phyloP scores from a whole-genome alignment of 2,329 filamentous ascomycete genomes.

The Fusarium coicis region DNA sequence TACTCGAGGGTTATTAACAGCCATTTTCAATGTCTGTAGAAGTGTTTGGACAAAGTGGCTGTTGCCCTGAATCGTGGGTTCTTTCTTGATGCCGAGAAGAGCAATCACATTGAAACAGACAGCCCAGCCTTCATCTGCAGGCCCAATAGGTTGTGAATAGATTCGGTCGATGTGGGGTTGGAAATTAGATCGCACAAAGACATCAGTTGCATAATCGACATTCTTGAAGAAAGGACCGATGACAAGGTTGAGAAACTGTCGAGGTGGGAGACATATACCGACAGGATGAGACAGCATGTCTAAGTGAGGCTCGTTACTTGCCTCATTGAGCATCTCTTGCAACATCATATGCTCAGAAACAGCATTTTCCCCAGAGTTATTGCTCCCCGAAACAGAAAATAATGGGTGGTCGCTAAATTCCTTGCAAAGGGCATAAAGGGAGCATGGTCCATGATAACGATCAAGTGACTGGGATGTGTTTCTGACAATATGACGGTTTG shows the following conservation, averaged over 20 bases:
- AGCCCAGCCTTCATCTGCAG: slow-evolving; percentile 41
- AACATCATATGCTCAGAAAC: slow-evolving; percentile 21
- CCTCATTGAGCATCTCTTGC: slow-evolving; percentile 38
- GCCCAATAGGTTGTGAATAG: slow-evolving; percentile 34
- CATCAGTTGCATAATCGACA: slow-evolving; percentile 40
- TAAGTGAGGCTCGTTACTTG: slow-evolving; percentile 34
- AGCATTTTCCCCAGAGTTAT: background rate
- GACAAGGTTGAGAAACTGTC: slow-evolving; percentile 43
- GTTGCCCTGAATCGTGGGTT: slow-evolving; percentile 33
- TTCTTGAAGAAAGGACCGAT: slow-evolving; percentile 41
- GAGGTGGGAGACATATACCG: slow-evolving; percentile 35
- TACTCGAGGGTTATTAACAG: slow-evolving; percentile 41
- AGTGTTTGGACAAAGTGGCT: slow-evolving; percentile 43
- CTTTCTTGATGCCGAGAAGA: slow-evolving; percentile 40
- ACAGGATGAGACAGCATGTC: slow-evolving; percentile 34
- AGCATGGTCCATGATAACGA: slow-evolving; percentile 41
- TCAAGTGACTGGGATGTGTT: slow-evolving; percentile 33
- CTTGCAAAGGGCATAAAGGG: slow-evolving; percentile 41
- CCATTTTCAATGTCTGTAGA: slow-evolving; percentile 41
- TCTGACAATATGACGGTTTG: slow-evolving; percentile 37
- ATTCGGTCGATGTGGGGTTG: slow-evolving; percentile 40
- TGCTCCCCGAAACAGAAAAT: slow-evolving; percentile 9
- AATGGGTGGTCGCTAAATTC: slow-evolving; percentile 38
- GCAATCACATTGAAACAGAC: slow-evolving; percentile 43
- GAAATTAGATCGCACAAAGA: slow-evolving; percentile 38